phyloP scores from a whole-genome alignment of 2,329 filamentous ascomycete genomes.

The Cladophialophora yegresii region DNA sequence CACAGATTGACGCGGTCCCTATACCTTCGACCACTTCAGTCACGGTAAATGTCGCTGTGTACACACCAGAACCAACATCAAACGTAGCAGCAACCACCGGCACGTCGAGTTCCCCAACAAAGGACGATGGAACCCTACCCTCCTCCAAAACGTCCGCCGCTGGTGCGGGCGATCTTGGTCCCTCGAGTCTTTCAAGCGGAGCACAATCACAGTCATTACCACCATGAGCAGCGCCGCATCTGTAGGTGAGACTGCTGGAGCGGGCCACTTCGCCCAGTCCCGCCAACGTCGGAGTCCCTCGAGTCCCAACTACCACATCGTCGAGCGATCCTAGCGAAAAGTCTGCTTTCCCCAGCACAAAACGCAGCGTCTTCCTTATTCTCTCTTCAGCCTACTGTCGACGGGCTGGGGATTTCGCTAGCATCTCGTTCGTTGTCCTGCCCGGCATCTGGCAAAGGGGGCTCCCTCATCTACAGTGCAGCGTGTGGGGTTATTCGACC shows the following conservation, averaged over 20 bases:
- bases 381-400: conserved; percentile 1
- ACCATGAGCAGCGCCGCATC: neutral
- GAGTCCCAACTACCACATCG: neutral
- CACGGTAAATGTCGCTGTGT: neutral
- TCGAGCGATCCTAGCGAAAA: neutral
- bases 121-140: neutral
- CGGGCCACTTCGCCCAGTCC: neutral
- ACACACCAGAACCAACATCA: neutral
- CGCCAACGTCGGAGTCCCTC: neutral
- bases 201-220: neutral
- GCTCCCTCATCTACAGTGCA: neutral
- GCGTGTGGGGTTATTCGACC: neutral
- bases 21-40: neutral
- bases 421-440: conserved; percentile 3
- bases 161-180: neutral
- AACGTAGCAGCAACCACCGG: neutral
- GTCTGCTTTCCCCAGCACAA: neutral
- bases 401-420: neutral
- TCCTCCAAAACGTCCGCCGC: neutral
- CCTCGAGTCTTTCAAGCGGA: neutral
- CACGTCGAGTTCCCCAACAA: neutral
- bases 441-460: neutral
- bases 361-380: conserved; percentile 4
- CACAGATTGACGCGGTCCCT: neutral
- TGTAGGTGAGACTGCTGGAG: neutral